Base-by-base conservation (phyloP, 495 filamentous ascomycete species). In the Daldinia decipiens region DNA sequence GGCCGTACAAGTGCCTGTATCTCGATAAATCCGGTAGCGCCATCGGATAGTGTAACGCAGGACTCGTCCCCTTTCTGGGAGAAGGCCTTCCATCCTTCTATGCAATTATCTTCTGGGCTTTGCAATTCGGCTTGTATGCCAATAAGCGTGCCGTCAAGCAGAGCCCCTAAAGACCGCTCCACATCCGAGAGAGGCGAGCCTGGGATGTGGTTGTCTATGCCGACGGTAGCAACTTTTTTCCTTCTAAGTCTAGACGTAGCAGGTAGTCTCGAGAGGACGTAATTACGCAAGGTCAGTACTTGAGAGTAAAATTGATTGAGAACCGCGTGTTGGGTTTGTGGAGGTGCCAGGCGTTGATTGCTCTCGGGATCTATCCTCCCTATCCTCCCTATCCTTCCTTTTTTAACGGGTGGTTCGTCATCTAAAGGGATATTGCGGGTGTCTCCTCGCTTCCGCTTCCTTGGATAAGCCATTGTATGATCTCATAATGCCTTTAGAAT, bases 261-360 rank as follows among this genome's bases (percentile, higher is more conserved):
- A 36, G 82, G 82, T 6, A 88, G 77, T 51, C 78, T 82, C 6
- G 74, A 77, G n/a, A 88, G 77, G 50, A 95, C 82, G 79, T 93
- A 94, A 36, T 91, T 82, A 45, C 93, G 88, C 55, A 98, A 79
- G 0, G 90, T 89, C 36, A 88, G 76, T 13, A 93, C 84, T 32
- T 85, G 75, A 3, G 83, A 79, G 79, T 97, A 97, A 81, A 92
- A 96, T 66, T 88, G 84, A 51, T 83, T 86, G 56, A 98, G 85
- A 29, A 97, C 84, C 19, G 89, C 88, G 79, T 93, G 90, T 27
- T 84, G 79, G 59, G 47, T 40, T 65, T 59, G 65, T 19, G 39
- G 21, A 36, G 62, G 55, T 27, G 62, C 43, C 47, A 51, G 51
- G 66, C 55, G 31, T 40, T 54, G 36, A 62, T 59, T 51, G 54